These are phyloP conservation scores for Samsoniella hepiali DNA, from an alignment of 2,329 filamentous ascomycete species.

Conservation along the genomic window DNA sequence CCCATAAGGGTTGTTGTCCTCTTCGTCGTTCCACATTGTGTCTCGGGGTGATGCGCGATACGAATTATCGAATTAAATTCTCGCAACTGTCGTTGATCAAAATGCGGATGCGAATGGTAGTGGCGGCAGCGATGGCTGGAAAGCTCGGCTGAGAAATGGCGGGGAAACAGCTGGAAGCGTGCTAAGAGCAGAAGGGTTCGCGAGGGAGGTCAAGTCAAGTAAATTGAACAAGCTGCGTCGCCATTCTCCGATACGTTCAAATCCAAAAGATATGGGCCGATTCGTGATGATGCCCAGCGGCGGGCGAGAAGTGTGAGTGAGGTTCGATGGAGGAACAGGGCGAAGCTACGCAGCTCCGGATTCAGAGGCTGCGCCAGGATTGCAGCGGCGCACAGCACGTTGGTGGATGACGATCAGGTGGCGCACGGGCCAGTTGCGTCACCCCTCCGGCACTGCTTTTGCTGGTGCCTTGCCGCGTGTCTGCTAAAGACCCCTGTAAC, in stretches of 20 bases:
- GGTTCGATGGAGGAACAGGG: conserved; percentile 6
- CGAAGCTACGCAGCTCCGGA: conserved; percentile 12
- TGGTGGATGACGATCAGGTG: conserved; percentile 14
- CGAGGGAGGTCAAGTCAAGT: conserved; percentile 1
- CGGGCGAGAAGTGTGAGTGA: neutral
- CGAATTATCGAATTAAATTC: conserved; percentile 23
- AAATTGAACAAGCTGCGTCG: neutral
- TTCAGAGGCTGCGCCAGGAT: conserved; percentile 11
- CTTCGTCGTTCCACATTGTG: conserved; percentile 89
- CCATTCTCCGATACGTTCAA: conserved; percentile 15
- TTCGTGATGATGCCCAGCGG: conserved; percentile 9
- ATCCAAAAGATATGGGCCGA: neutral
- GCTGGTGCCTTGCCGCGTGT: neutral
- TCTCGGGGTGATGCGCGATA: conserved; percentile 9
- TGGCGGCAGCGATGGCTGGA: neutral
- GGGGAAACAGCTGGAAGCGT: conserved; percentile 14
- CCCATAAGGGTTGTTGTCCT: conserved; percentile 96
- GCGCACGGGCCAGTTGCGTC: conserved; percentile 21
- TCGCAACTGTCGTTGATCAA: neutral
- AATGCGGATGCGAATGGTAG: neutral
- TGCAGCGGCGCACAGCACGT: neutral
- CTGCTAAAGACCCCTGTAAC: neutral
- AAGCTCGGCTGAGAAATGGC: conserved; percentile 17
- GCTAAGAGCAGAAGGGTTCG: neutral
- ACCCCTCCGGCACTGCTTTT: neutral